Evolutionary conservation across 2,329 filamentous ascomycete species (phyloP), one percentile per base, ranked within the genome.

Genomic region (Phialocephala subalpina): DNA sequence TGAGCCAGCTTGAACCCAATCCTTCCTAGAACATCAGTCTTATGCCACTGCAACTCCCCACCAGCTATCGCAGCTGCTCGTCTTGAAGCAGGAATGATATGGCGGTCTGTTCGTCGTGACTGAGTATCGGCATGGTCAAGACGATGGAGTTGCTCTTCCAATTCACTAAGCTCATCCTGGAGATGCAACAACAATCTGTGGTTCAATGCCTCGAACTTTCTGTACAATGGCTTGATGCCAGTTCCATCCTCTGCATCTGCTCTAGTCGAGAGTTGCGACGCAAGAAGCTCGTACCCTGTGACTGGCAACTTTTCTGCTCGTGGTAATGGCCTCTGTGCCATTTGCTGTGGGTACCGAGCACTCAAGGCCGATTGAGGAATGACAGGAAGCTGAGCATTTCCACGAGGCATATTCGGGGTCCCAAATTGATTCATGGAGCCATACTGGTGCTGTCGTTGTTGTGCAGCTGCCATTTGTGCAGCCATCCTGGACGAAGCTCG

Each of bases 131-230:
- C 78, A 22, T 79, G 80, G 73, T 97, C 94, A 0, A 96, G 79
- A 0, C 83, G 82, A 20, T 87, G 86, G 0, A 97, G 84, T 64
- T 94, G 88, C 73, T 93, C 90, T 78, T 97, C 94, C 42, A 97
- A 82, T 72, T 95, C 91, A 35, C 84, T 83, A 20, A 97, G 87
- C 76, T 97, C 93, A 74, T 97, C 93, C 77, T 97, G 94, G 18
- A 97, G 83, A 68, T 96, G 90, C 0, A 97, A 82, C 2, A 97
- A 81, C 2, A 97, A 80, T 2, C 94, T 89, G 76, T 97, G 93
- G 73, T 96, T 94, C 20, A 97, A 80, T 12, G 87, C 85, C 75
- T 92, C 90, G 74, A 97, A 97, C 64, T 90, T 90, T 52, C 94
- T 88, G 77, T 97, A 97, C 65, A 97, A 85, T 0, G 93, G 92